phyloP scores from a whole-genome alignment of 352 stramenopile species.

The Phytophthora colocasiae region DNA sequence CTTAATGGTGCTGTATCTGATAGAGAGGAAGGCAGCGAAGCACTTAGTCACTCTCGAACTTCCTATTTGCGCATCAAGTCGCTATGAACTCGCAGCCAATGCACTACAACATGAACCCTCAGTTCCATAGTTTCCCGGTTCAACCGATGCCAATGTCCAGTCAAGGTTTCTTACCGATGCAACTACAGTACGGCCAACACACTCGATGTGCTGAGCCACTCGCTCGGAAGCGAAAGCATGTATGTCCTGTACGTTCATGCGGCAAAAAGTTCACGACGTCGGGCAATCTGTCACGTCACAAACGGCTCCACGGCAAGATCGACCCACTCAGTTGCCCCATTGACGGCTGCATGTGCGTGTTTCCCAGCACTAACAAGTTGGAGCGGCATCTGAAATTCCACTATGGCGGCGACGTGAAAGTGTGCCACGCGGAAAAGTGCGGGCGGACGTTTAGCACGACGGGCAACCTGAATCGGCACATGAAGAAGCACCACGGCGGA shows the following conservation, averaged over 20 bases:
- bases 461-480: slow-evolving; percentile 51
- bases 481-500: slow-evolving; percentile 45
- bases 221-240: slow-evolving; percentile 40
- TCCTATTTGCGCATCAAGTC: neutral
- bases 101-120: slow-evolving; percentile 19
- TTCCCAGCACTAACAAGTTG: slow-evolving; percentile 42
- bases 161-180: slow-evolving; percentile 4
- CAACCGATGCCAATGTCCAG: slow-evolving; percentile 7
- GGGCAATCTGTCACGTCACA: slow-evolving; percentile 59
- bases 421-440: slow-evolving; percentile 40
- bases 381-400: slow-evolving; percentile 58
- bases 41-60: slow-evolving; percentile 22
- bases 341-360: slow-evolving; percentile 38
- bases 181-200: slow-evolving; percentile 19
- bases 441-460: slow-evolving; percentile 56
- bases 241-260: slow-evolving; percentile 47
- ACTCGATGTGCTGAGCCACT: slow-evolving; percentile 16
- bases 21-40: slow-evolving; percentile 6
- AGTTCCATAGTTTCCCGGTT: slow-evolving; percentile 19
- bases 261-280: slow-evolving; percentile 61
- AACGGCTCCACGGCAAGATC: slow-evolving; percentile 48
- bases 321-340: slow-evolving; percentile 39
- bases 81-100: slow-evolving; percentile 11
- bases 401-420: slow-evolving; percentile 47
- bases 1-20: slow-evolving; percentile 17